Evolutionary conservation across 2,329 filamentous ascomycete genomes (phyloP).

Genomic region (Colletotrichum navitas): DNA sequence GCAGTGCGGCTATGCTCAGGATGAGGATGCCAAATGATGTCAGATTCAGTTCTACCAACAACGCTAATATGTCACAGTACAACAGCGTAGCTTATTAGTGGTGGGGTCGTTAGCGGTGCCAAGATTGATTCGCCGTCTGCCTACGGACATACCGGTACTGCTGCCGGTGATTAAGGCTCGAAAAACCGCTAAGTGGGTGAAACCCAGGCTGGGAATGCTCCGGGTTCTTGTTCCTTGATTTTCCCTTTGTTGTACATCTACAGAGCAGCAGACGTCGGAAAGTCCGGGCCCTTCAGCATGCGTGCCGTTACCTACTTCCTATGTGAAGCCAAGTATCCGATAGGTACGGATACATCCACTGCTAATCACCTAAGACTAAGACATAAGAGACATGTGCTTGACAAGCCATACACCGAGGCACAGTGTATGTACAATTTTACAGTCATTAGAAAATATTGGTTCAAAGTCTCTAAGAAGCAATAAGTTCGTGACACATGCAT

Average conservation of each 20-base stretch:
- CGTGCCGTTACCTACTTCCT: background rate
- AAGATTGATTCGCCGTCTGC: background rate
- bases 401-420: background rate
- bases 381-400: background rate
- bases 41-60: background rate
- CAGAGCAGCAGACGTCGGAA: too few relatives aligned
- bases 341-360: background rate
- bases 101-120: background rate
- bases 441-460: background rate
- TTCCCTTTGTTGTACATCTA: background rate
- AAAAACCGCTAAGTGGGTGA: background rate
- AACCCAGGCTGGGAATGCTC: background rate
- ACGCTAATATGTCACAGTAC: background rate
- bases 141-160: too few relatives aligned
- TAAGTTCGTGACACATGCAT: too few relatives aligned
- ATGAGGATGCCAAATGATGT: slow-evolving; percentile 4
- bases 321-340: background rate
- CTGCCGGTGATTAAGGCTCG: background rate
- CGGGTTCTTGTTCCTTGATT: background rate
- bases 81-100: background rate
- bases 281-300: background rate
- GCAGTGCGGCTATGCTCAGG: background rate
- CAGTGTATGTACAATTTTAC: background rate
- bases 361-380: background rate
- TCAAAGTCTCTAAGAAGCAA: background rate